Conservation (phyloP, 2,329 filamentous ascomycete species). For the Sporothrix protearum region DNA sequence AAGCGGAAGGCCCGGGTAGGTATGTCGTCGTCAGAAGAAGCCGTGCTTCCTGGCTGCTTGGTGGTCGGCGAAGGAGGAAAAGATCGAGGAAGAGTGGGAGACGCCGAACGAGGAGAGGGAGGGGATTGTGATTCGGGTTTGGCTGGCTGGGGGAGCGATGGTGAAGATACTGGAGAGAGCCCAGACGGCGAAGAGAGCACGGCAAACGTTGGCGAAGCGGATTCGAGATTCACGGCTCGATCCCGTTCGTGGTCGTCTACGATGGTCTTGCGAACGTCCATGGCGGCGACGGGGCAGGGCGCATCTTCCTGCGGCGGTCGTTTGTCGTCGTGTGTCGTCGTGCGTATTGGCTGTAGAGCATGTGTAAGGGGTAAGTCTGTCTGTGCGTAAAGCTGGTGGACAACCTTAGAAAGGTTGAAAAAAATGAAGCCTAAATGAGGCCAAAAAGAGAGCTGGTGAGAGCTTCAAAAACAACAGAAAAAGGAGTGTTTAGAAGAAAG, state of each 20-base stretch:
- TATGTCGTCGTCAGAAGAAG: conserved; percentile 34
- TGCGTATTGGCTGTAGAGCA: background rate
- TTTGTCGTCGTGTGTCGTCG: background rate
- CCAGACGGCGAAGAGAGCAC: conserved; percentile 9
- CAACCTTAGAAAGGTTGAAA: background rate
- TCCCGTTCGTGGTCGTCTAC: conserved; percentile 25
- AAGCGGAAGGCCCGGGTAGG: conserved; percentile 58
- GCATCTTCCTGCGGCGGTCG: conserved; percentile 19
- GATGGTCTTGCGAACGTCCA: conserved; percentile 29
- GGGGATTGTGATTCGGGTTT: background rate
- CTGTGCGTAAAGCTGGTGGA: background rate
- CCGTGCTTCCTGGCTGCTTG: conserved; percentile 20
- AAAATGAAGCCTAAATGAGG: conserved; percentile 4
- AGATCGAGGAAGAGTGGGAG: background rate
- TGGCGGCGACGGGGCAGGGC: conserved; percentile 24
- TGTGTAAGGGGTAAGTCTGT: background rate
- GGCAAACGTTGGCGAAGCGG: background rate
- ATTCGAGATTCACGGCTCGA: conserved; percentile 11
- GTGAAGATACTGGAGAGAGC: conserved; percentile 7
- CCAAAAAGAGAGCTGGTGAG: background rate
- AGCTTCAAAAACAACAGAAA: background rate
- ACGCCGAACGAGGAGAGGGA: background rate
- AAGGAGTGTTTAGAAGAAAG: background rate
- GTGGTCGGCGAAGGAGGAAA: background rate
- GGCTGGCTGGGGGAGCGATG: background rate